Base-by-base conservation (phyloP, 371 early-diverging fungal species). In the Lichtheimia ornata region DNA sequence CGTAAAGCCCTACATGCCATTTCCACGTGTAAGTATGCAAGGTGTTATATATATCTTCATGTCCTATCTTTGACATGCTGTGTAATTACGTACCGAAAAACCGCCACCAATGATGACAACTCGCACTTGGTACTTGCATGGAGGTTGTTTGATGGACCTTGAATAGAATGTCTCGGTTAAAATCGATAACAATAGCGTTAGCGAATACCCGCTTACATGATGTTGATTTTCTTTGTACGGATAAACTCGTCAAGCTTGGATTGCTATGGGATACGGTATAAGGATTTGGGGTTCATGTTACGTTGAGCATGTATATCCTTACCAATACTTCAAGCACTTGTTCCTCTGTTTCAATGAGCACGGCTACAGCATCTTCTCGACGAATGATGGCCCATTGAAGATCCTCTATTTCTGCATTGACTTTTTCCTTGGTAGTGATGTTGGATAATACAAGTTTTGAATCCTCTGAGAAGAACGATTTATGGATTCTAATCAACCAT, bases 91-190 rank as follows among this genome's bases (percentile, higher is more conserved):
- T 76, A 79, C 80, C n/a, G 73, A 65, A 49, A 79, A 79, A 11
- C 80, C 80, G 22, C 77, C 80, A 7, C 80, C 80, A 27, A 79
- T 62, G 50, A 79, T 74, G 44, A 72, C 71, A 5, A 79, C 70
- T 5, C 71, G 67, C 58, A 55, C 51, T 54, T 65, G 58, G 12
- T 51, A 18, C n/a, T 45, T 49, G n/a, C 20, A 30, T 18, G 52
- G 43, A 13, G 51, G 51, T n/a, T 50, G 41, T n/a, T 59, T 49
- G 40, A 58, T 28, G 2, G 42, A 22, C 12, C 30, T 30, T 14
- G 17, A 13, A 35, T 35, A 6, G 35, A 0, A 35, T 35, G 35
- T 35, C 11, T 35, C 35, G 35, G 35, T 35, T 35, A 35, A 35
- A 35, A 35, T 35, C 11, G 35, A 35, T 35, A 11, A 35, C 9